Percentiles rank a stretch among this genome's conserved stretches.
phyloP scores from a whole-genome alignment of 345 rosid species.

The Syzygium jambos region DNA sequence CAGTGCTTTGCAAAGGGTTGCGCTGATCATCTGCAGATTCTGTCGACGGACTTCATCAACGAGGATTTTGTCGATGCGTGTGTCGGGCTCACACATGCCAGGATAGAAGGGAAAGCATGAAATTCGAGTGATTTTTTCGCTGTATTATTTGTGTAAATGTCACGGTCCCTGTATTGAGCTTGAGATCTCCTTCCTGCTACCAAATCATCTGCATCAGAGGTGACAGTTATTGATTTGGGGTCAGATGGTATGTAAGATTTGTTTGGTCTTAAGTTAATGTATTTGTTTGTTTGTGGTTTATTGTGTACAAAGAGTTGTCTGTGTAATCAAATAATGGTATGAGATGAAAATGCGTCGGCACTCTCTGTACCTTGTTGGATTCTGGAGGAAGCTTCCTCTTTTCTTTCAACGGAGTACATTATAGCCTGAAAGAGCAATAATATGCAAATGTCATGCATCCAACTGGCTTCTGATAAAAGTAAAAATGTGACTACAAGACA shows the following conservation, averaged over 20 bases:
- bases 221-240: background rate
- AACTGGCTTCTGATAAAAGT: background rate
- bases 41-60: slow-evolving; percentile 82
- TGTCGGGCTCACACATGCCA: slow-evolving; percentile 59
- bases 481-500: background rate
- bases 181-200: background rate
- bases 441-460: background rate
- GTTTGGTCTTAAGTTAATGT: background rate
- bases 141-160: background rate
- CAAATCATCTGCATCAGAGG: background rate
- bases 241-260: background rate
- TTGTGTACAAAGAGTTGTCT: background rate
- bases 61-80: slow-evolving; percentile 89
- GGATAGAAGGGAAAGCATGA: slow-evolving; percentile 61
- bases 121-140: background rate
- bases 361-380: background rate
- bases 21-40: slow-evolving; percentile 66
- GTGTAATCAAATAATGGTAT: background rate
- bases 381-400: background rate
- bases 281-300: background rate
- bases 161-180: background rate
- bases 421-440: background rate
- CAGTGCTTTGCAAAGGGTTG: slow-evolving; percentile 58
- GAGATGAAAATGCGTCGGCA: background rate
- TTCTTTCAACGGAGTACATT: background rate